phyloP scores from a whole-genome alignment of 2,329 filamentous ascomycete species.

The Botrytis tulipae region DNA sequence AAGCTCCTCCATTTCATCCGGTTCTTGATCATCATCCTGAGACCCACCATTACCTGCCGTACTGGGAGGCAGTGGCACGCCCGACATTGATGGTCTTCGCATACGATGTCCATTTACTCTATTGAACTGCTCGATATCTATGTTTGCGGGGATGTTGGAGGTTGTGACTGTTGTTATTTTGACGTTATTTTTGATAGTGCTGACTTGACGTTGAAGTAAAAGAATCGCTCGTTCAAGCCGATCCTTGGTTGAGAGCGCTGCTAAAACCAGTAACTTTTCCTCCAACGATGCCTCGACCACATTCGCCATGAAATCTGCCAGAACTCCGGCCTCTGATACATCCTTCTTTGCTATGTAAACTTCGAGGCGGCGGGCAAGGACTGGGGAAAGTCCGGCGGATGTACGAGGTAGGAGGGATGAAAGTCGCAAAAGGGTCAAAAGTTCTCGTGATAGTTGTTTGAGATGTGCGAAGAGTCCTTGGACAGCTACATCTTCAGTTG shows the following conservation, averaged over 20 bases:
- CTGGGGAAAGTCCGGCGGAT: slow-evolving; percentile 68
- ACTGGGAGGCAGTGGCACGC: slow-evolving; percentile 31
- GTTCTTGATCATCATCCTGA: slow-evolving; percentile 70
- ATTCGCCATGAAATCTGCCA: slow-evolving; percentile 97
- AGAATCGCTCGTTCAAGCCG: slow-evolving; percentile 80
- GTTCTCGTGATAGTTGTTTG: slow-evolving; percentile 80
- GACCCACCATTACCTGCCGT: slow-evolving; percentile 32
- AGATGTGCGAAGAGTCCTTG: slow-evolving; percentile 74
- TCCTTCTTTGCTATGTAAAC: slow-evolving; percentile 83
- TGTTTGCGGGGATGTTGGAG: slow-evolving; percentile 58
- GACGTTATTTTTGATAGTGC: slow-evolving; percentile 80
- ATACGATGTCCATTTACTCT: slow-evolving; percentile 45
- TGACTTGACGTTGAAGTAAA: slow-evolving; percentile 77
- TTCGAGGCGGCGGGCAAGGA: slow-evolving; percentile 84
- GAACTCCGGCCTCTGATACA: slow-evolving; percentile 73
- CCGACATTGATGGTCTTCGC: slow-evolving; percentile 33
- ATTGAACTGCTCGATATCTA: slow-evolving; percentile 54
- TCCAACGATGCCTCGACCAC: slow-evolving; percentile 83
- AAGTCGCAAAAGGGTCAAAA: slow-evolving; percentile 79
- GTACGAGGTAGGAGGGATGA: slow-evolving; percentile 78
- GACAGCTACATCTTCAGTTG: slow-evolving; percentile 59
- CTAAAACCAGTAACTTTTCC: slow-evolving; percentile 84
- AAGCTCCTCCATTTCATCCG: slow-evolving; percentile 86
- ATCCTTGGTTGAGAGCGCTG: slow-evolving; percentile 75
- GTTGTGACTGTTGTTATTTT: slow-evolving; percentile 77